Evolutionary conservation across 257 asterid genomes (phyloP), one percentile per base, ranked within the genome.

Genomic region (Agastache rugosa): DNA sequence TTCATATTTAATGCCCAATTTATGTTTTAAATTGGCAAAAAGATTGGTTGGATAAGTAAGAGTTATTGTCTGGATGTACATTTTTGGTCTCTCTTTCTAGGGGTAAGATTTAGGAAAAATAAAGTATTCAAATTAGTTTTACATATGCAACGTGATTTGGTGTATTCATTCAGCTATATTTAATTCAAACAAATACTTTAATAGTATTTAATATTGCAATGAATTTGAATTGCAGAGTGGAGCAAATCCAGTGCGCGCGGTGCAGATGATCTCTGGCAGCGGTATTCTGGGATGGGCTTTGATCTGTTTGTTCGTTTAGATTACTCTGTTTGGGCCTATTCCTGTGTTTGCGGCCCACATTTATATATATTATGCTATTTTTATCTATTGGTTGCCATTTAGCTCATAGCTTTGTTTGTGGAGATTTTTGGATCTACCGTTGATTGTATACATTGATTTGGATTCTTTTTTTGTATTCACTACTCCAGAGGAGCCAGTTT

Each of bases 171-270:
- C 37, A 5, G 37, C 37, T 31, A 5, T 31, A 31, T 31, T 31
- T 31, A 4, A 31, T 31, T 31, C 1, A 31, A 31, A 5, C 1
- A 31, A 31, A 31, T 31, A 3, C 6, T 8, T 39, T 37, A 8
- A 37, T 8, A 39, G 1, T 37, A 8, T 37, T 31, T 31, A 6
- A n/a, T 29, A 29, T 4, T 29, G 3, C 34, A 39, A 39, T 17
- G 44, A 64, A 66, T 67, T 61, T 15, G 42, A 10, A 6, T 45
- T 78, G 85, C 96, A 92, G 97, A 88, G 94, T 80, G 97, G 96
- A 82, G 90, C 80, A 44, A 80, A 75, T 54, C 19, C 80, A 61
- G 11, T 80, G 73, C 22, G 71, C 29, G 62, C 79, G 5, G 50
- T 77, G 77, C 37, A 70, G 78, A 78, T 78, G 89, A 76, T 83